Evolutionary conservation across 257 asterid genomes (phyloP).

Genomic region (Ilex asprella): DNA sequence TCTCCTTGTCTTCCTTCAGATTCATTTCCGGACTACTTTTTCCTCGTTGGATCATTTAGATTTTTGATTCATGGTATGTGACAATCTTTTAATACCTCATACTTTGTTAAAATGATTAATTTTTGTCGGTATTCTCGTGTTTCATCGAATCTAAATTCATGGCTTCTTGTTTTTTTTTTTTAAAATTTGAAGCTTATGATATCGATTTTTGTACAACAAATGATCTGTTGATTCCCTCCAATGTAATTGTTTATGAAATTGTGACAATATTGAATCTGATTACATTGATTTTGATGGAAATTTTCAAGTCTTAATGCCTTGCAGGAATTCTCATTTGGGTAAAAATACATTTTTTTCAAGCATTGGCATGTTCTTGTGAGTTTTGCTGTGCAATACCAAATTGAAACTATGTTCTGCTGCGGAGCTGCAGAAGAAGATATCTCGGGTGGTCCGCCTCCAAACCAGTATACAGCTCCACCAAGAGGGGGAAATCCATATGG

Average conservation of each 20-base stretch:
- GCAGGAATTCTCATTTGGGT: not conserved
- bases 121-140: not conserved
- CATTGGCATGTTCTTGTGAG: not conserved
- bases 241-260: no score
- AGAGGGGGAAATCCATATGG: not conserved
- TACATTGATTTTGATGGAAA: no score
- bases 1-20: not conserved
- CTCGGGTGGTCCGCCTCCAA: not conserved
- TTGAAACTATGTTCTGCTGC: not conserved
- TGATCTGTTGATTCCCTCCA: no score
- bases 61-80: no score
- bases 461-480: slow-evolving; percentile 2
- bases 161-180: no score
- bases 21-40: not conserved
- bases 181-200: no score
- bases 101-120: not conserved
- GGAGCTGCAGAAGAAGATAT: not conserved
- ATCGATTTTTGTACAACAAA: no score
- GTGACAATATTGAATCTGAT: no score
- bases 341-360: not conserved
- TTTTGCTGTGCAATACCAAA: not conserved
- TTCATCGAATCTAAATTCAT: no score
- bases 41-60: not conserved
- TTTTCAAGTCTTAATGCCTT: no score
- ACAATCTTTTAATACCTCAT: no score